A percentile compares a stretch with the other conserved stretches of the same genome.
phyloP scores from a whole-genome alignment of 306 rosid species.

The Hippophae gyantsensis region DNA sequence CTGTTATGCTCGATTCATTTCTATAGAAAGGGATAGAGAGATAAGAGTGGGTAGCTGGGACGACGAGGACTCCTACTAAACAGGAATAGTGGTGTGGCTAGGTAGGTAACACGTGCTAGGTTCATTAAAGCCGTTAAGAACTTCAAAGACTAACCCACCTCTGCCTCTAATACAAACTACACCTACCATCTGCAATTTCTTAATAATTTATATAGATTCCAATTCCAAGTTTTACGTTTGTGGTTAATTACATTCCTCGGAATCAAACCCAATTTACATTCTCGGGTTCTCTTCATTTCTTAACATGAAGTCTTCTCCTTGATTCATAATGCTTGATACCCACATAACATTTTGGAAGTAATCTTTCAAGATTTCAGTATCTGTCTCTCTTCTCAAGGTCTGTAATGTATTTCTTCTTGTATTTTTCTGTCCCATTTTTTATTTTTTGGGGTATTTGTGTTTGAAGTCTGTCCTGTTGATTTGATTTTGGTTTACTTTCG shows the following conservation, averaged over 20 bases:
- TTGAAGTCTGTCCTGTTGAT: conserved; percentile 5
- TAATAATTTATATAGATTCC: neutral
- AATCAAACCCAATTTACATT: neutral
- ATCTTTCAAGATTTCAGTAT: conserved; percentile 19
- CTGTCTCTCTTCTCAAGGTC: conserved; percentile 27
- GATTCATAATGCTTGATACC: conserved; percentile 21
- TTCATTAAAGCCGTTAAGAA: conserved; percentile 34
- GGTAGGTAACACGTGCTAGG: conserved; percentile 69
- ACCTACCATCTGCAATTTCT: conserved; percentile 41
- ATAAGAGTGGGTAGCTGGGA: conserved; percentile 36
- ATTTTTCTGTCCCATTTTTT: neutral
- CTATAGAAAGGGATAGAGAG: conserved; percentile 1
- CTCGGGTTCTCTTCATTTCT: neutral
- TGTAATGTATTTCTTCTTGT: conserved; percentile 14
- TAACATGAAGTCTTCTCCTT: conserved; percentile 6
- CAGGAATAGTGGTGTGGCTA: conserved; percentile 21
- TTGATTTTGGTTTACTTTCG: conserved; percentile 1
- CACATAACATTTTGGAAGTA: conserved; percentile 21
- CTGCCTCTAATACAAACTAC: conserved; percentile 20
- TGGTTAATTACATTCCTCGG: conserved; percentile 14
- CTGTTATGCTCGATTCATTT: neutral
- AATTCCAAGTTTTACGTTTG: neutral
- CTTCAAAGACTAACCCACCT: conserved; percentile 15
- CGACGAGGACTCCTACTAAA: conserved; percentile 14
- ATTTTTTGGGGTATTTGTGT: neutral